phyloP scores from a whole-genome alignment of 306 rosid genomes.

The Vigna mungo region DNA sequence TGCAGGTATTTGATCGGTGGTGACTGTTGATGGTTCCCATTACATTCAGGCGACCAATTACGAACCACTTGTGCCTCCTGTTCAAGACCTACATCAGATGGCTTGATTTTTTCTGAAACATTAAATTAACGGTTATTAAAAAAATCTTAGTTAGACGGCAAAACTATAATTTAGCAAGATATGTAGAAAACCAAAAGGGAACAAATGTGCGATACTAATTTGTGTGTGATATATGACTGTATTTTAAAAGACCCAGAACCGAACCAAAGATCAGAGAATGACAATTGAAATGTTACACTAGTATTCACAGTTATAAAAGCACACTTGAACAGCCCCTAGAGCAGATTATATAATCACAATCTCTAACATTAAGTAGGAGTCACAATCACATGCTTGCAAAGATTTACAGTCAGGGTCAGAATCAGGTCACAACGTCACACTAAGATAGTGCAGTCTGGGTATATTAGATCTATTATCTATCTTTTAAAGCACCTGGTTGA shows the following conservation, averaged over 20 bases:
- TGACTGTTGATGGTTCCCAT: conserved; percentile 66
- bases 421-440: neutral
- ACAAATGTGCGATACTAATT: conserved; percentile 8
- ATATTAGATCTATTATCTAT: neutral
- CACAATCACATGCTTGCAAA: neutral
- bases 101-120: conserved; percentile 90
- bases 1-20: conserved; percentile 93
- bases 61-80: conserved; percentile 93
- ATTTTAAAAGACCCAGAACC: conserved; percentile 6
- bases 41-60: conserved; percentile 71
- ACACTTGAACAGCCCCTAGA: neutral
- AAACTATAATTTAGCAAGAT: conserved; percentile 30
- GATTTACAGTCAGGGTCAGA: conserved; percentile 1
- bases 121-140: conserved; percentile 39
- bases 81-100: conserved; percentile 93
- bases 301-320: neutral
- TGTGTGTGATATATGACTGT: neutral
- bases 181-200: conserved; percentile 11
- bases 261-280: conserved; percentile 4
- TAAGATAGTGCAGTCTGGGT: neutral
- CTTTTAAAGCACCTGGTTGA: neutral
- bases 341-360: conserved; percentile 3
- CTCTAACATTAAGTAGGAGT: neutral
- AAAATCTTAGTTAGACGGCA: conserved; percentile 11
- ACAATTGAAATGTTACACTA: neutral